Evolutionary conservation across 2,329 filamentous ascomycete species (phyloP), one percentile per base, ranked within the genome.

Genomic region (Pseudogymnoascus sp.): DNA sequence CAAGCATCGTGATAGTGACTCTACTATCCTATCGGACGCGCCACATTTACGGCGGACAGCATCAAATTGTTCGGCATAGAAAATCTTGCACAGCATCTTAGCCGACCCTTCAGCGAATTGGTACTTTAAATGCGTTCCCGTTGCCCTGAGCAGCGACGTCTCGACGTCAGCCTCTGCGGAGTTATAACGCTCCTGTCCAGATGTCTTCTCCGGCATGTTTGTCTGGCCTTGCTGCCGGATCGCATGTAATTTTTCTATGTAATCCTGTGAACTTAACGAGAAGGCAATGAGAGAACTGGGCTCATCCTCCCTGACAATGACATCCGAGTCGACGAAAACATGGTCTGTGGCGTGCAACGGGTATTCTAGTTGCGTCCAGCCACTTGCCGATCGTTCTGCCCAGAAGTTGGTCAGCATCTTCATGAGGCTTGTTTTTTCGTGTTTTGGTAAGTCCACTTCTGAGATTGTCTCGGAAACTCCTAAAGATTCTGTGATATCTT

Each of bases 41-140:
- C 93, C 93, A 67, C 93, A 97, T 75, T 96, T 97, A 62, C 90
- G 85, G 62, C 94, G 86, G 39, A 99, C 82, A 2, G 94, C 94
- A 75, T 99, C 94, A 69, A 99, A 99, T 66, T 97, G 94, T 74
- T 97, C 94, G 0, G 94, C 94, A 70, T 95, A 99, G 75, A 99
- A 97, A 55, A 99, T 94, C 76, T 99, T 99, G 79, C 95, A 97
- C 59, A 93, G 88, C 84, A 97, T 96, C 70, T 89, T 91, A 2
- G 95, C 93, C n/a, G 90, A 87, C 0, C 93, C 92, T 72, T 97
- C 92, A 28, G 88, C 88, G 75, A 97, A 99, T 64, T 96, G 91
- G 72, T 97, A 99, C 72, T 95, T 95, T 67, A 97, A 86, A 74
- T 99, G 94, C 1, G 91, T 96, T 38, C 93, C 92, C 0, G 91